Base-by-base conservation (phyloP, 768 basidiomycete genomes). In the Boletus pseudo-olivaceus region DNA sequence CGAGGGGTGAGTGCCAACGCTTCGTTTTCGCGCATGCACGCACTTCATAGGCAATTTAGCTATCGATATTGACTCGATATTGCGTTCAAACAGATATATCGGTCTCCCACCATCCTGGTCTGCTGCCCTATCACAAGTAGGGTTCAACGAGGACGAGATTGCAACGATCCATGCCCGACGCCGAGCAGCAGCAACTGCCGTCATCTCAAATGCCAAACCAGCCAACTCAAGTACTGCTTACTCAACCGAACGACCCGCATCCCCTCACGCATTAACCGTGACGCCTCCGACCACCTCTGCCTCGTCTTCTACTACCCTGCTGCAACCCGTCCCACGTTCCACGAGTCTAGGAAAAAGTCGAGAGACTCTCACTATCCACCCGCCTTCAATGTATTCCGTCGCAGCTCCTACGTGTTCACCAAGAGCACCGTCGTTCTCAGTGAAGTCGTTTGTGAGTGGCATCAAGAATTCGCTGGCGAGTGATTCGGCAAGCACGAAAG, bases 91-190 rank as follows among this genome's bases (percentile, higher is more conserved):
- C 50, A 86, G 84, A 27, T 83, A 81, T 54, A 68, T 74, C 14
- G 87, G 88, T 9, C 72, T 90, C 12, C 88, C 88, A 1, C 87
- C 88, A 0, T 85, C 87, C 1, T 90, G 88, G 88, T 75, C 83
- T 0, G 72, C 80, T 7, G 81, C 82, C 5, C 75, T 90, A 11
- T 73, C 76, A 0, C 74, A 79, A 20, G 81, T 80, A 8, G 88
- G 88, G 0, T 87, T 87, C 60, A 73, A 77, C 5, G 78, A 84
- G n/a, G 83, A 84, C 5, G 87, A 89, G 67, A 88, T 90, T 33
- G 75, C 77, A 0, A 76, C 76, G 6, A 82, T 88, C 14, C 79
- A 82, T 38, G 70, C 73, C 19, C 73, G 74, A 26, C 67, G 76
- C 23, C 53, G 54, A 29, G 65, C 55, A 26, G 64, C 61, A 43